Evolutionary conservation across 768 basidiomycete species (phyloP).

Genomic region (Albatrellus ellisii): DNA sequence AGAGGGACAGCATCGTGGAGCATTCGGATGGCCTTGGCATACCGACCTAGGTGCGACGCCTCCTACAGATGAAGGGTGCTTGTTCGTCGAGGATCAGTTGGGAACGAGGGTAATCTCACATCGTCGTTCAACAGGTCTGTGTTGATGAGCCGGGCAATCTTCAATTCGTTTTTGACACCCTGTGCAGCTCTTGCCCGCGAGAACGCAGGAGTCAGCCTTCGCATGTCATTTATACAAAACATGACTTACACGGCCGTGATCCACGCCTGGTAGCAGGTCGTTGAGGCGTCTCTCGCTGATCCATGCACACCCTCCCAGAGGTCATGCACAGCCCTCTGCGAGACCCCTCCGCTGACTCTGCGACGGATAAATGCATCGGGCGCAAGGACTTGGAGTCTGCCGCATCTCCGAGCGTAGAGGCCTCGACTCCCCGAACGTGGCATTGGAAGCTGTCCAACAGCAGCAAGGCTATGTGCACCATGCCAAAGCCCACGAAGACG

Average conservation of each 20-base stretch:
- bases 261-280: conserved; percentile 7
- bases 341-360: neutral
- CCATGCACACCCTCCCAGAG: conserved; percentile 1
- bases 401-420: conserved; percentile 1
- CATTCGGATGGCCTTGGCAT: neutral
- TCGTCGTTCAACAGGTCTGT: neutral
- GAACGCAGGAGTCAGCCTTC: neutral
- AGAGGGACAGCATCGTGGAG: neutral
- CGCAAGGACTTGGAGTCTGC: neutral
- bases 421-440: conserved; percentile 3
- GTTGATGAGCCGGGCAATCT: neutral
- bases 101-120: neutral
- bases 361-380: neutral
- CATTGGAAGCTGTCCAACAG: neutral
- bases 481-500: conserved; percentile 8
- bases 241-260: conserved; percentile 7
- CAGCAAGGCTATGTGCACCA: conserved; percentile 1
- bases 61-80: neutral
- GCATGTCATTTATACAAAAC: neutral
- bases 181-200: neutral
- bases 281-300: neutral
- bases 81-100: neutral
- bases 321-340: neutral
- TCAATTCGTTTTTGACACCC: neutral
- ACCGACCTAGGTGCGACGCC: neutral